A percentile compares a stretch with the other conserved stretches of the same genome.
phyloP scores from a whole-genome alignment of 2,329 filamentous ascomycete genomes.

The Cercospora sp. region DNA sequence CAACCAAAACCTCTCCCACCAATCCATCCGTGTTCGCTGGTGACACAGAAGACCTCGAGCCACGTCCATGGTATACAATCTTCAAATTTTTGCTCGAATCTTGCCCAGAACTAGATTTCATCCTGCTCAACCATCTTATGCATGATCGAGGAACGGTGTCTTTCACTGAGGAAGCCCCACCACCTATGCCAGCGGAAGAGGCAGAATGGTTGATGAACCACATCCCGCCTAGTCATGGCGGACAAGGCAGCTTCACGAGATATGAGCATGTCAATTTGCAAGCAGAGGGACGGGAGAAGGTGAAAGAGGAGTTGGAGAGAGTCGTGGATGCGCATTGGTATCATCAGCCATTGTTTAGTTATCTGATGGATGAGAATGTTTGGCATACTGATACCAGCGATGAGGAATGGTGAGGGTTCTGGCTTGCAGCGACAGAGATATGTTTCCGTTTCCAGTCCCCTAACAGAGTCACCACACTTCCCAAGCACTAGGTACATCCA shows the following conservation, averaged over 20 bases:
- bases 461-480: too few species aligned
- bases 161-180: conserved; percentile 26
- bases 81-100: conserved; percentile 30
- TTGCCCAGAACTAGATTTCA: conserved; percentile 28
- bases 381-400: conserved; percentile 40
- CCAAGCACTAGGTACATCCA: too few species aligned
- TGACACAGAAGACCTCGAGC: conserved; percentile 11
- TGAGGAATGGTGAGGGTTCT: conserved; percentile 36
- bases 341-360: conserved; percentile 29
- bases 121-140: conserved; percentile 35
- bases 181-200: conserved; percentile 17
- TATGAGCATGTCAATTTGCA: conserved; percentile 32
- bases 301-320: conserved; percentile 22
- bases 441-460: too few species aligned
- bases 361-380: conserved; percentile 34
- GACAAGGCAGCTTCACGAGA: conserved; percentile 23
- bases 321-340: conserved; percentile 35
- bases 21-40: conserved; percentile 14
- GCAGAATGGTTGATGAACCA: conserved; percentile 22
- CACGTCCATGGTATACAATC: conserved; percentile 29
- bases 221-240: conserved; percentile 17
- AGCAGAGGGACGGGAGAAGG: conserved; percentile 21
- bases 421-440: background rate
- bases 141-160: conserved; percentile 30
- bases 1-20: conserved; percentile 14